Evolutionary conservation across 1,139 yeast genomes (phyloP), one percentile per base, ranked within the genome.

Genomic region (Candida dubliniensis): DNA sequence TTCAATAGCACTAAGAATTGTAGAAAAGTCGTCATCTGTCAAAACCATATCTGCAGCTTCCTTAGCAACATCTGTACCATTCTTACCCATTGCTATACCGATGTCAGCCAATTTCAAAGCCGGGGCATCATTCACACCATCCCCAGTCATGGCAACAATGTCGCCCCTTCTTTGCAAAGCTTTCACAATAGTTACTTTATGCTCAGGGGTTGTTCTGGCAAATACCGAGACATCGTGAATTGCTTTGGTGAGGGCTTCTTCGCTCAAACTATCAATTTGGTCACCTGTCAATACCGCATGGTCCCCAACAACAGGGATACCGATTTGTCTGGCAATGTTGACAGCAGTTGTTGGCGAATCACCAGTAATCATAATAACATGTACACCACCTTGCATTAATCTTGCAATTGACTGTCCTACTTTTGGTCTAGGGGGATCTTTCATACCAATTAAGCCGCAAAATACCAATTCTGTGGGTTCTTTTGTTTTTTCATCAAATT

Each of bases 71-170:
- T 93, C 99, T 0, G 99, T 93, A 47, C 99, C 99, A 67, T 87
- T 82, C 57, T 83, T 82, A 50, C 99, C 99, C 99, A 93, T 93
- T 29, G 96, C 86, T 56, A 93, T 91, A 56, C 99, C 99, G 56
- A 93, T 95, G 65, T 93, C 96, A 2, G 99, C 99, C 59, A 91
- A 76, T 64, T 93, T 93, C 57, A 93, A 77, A 4, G 99, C 98
- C n/a, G 99, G 99, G 0, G 99, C 97, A 68, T 93, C 99, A 62
- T 93, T 93, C 25, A 93, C 99, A 67, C 99, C 99, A 66, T 93
- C 99, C 53, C 99, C 99, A 9, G 98, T 93, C 99, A 93, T 93
- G 34, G 97, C 99, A 40, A 93, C 99, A 50, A 91, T 84, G 64
- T 93, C 96, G 38, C 97, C 98, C 57, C 96, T 79, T 59, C 82